Percentiles rank a stretch among this genome's conserved stretches.
These are phyloP conservation scores for Hymenoscyphus fraxineus DNA, from an alignment of 2,329 filamentous ascomycete genomes.

Conservation along the genomic window DNA sequence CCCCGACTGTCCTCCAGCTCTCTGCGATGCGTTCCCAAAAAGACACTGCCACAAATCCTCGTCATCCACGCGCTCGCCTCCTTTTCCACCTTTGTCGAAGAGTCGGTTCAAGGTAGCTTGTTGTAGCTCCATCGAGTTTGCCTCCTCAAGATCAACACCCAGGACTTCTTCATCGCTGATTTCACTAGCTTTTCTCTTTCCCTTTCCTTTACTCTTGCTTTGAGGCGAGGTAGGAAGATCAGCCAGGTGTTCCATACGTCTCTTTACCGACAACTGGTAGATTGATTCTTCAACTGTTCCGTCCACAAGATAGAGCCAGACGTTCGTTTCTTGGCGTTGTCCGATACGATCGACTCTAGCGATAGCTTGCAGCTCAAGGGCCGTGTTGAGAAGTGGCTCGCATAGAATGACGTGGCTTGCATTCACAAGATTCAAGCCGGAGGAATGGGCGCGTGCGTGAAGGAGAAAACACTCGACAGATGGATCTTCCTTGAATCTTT, in stretches of 20 bases:
- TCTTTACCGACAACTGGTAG: constrained; percentile 76
- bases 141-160: constrained; percentile 68
- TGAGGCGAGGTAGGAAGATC: constrained; percentile 34
- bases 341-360: constrained; percentile 94
- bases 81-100: constrained; percentile 64
- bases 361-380: constrained; percentile 90
- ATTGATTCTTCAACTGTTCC: constrained; percentile 91
- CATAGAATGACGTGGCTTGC: constrained; percentile 93
- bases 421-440: constrained; percentile 86
- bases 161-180: constrained; percentile 41
- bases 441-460: constrained; percentile 83
- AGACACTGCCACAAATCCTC: constrained; percentile 86
- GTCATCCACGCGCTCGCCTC: constrained; percentile 75
- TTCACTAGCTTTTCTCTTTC: constrained; percentile 38
- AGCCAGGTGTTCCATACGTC: constrained; percentile 72
- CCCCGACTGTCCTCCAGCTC: constrained; percentile 6
- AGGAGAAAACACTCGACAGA: constrained; percentile 78
- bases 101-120: constrained; percentile 66
- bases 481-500: constrained; percentile 72
- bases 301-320: constrained; percentile 92
- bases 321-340: constrained; percentile 80
- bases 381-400: constrained; percentile 89
- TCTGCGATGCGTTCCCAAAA: constrained; percentile 54
- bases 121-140: constrained; percentile 81
- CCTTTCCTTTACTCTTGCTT: constrained; percentile 31